These are phyloP conservation scores for Capsicum baccatum DNA, from an alignment of 257 asterid species.

Conservation along the genomic window DNA sequence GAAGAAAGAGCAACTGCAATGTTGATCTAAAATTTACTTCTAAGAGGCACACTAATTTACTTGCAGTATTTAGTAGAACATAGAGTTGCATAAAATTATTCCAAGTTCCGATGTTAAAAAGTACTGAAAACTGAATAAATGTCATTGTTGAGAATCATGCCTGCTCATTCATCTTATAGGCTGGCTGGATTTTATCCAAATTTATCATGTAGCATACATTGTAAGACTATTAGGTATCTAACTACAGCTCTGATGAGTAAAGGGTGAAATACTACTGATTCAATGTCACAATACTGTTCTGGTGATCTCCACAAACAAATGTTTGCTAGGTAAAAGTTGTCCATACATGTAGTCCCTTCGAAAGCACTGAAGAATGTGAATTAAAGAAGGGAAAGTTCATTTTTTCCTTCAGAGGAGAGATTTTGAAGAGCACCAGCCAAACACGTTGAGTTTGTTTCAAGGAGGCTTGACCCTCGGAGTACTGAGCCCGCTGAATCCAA, in stretches of 20 bases:
- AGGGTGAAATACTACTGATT: slow-evolving; percentile 11
- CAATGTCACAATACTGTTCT: not conserved
- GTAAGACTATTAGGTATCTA: slow-evolving; percentile 16
- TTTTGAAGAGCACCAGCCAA: not conserved
- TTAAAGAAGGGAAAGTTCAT: not conserved
- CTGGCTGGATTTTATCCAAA: slow-evolving; percentile 10
- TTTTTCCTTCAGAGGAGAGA: not conserved
- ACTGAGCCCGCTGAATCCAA: slow-evolving; percentile 10
- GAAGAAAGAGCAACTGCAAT: not conserved
- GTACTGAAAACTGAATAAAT: not conserved
- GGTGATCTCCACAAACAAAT: not conserved
- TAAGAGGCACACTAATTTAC: not conserved
- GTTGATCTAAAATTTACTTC: not conserved
- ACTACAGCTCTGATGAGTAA: not conserved
- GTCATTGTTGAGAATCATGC: not conserved
- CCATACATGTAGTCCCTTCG: not conserved
- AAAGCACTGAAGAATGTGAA: slow-evolving; percentile 4
- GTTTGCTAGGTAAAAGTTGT: slow-evolving; percentile 20
- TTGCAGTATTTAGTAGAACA: not conserved
- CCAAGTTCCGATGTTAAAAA: not conserved
- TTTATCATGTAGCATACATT: not conserved
- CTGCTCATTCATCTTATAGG: not conserved
- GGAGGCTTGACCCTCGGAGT: not conserved
- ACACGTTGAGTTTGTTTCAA: slow-evolving; percentile 1
- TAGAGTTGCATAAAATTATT: not conserved